These are phyloP conservation scores for Tilletia walkeri DNA, from an alignment of 1,284 basidiomycete species.

Conservation along the genomic window DNA sequence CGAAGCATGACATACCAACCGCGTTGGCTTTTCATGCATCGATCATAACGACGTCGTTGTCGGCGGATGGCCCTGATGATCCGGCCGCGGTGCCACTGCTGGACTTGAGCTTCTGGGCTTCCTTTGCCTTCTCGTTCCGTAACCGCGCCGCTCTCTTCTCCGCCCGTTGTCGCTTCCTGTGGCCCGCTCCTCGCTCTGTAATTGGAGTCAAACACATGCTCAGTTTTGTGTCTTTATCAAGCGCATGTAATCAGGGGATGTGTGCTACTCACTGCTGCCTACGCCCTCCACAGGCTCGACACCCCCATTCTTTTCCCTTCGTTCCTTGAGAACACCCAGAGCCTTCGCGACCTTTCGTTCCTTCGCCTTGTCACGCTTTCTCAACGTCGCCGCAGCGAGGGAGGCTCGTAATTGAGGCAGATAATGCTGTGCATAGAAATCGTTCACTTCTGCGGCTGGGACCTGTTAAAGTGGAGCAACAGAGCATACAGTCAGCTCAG, in stretches of 20 bases:
- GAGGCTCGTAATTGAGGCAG: slow-evolving; percentile 7
- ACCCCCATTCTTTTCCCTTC: slow-evolving; percentile 13
- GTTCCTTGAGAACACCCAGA: background rate
- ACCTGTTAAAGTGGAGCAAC: background rate
- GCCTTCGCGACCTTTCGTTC: slow-evolving; percentile 9
- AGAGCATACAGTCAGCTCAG: background rate
- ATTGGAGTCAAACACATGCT: background rate
- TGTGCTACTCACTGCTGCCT: slow-evolving; percentile 5
- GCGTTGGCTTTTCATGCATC: background rate
- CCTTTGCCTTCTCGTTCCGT: slow-evolving; percentile 10
- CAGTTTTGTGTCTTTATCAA: background rate
- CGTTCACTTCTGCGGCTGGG: slow-evolving; percentile 12
- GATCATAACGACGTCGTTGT: background rate
- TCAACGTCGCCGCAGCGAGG: background rate
- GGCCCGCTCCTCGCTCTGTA: slow-evolving; percentile 6
- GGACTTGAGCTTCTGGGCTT: too few relatives aligned
- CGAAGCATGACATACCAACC: too few relatives aligned
- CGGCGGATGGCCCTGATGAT: too few relatives aligned
- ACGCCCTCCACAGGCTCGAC: slow-evolving; percentile 4
- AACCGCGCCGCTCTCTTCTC: slow-evolving; percentile 11
- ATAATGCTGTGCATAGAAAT: slow-evolving; percentile 6
- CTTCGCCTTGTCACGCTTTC: slow-evolving; percentile 18
- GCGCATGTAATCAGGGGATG: background rate
- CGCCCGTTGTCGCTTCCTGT: slow-evolving; percentile 6
- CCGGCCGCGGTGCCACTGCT: too few relatives aligned